phyloP scores from a whole-genome alignment of 2,329 filamentous ascomycete genomes.

The Dactylonectria macrodidyma region DNA sequence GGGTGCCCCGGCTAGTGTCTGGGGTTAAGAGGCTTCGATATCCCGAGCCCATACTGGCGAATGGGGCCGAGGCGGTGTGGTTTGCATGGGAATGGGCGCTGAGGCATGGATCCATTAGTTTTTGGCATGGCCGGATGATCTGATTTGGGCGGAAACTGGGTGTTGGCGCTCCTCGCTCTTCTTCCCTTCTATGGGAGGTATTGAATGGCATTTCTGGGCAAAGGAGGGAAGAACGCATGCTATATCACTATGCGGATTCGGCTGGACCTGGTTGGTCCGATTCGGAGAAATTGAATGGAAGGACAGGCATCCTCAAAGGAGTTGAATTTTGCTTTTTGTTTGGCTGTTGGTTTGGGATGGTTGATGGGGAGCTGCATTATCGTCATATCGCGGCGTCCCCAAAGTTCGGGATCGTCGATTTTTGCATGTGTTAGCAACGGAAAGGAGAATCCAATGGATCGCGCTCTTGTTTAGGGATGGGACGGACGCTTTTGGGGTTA shows the following conservation, averaged over 20 bases:
- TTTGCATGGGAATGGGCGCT: constrained; percentile 49
- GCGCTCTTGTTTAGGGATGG: constrained; percentile 31
- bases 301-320: constrained; percentile 47
- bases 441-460: constrained; percentile 24
- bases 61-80: constrained; percentile 35
- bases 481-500: constrained; percentile 35
- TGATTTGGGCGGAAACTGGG: constrained; percentile 32
- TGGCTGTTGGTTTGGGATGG: constrained; percentile 40
- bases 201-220: constrained; percentile 24
- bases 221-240: constrained; percentile 28
- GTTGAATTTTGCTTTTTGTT: constrained; percentile 44
- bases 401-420: constrained; percentile 41
- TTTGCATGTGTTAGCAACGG: constrained; percentile 37
- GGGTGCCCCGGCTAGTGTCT: constrained; percentile 92
- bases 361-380: constrained; percentile 48
- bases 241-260: constrained; percentile 39
- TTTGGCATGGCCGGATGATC: constrained; percentile 40
- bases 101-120: constrained; percentile 43
- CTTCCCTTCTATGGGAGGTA: constrained; percentile 27
- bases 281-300: constrained; percentile 40
- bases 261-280: constrained; percentile 39
- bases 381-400: constrained; percentile 44
- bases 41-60: constrained; percentile 6
- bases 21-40: constrained; percentile 74
- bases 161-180: constrained; percentile 24